A percentile compares a stretch with the other conserved stretches of the same genome.
phyloP scores from a whole-genome alignment of 371 early-diverging fungal species.

The Syncephalastrum contaminatum region DNA sequence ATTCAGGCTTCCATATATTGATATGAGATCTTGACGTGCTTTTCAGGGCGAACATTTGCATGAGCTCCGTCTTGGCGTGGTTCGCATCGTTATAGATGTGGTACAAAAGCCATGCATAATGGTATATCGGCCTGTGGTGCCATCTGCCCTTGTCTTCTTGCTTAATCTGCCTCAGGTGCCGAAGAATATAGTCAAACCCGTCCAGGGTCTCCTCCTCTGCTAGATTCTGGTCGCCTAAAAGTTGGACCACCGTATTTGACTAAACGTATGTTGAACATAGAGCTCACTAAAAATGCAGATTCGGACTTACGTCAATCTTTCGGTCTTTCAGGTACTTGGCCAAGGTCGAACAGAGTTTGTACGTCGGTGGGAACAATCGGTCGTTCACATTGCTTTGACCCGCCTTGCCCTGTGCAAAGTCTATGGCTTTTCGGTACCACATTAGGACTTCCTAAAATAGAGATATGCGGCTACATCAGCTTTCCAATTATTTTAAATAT shows the following conservation, averaged over 20 bases:
- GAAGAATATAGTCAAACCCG: constrained; percentile 46
- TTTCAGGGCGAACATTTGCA: constrained; percentile 58
- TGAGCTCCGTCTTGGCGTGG: constrained; percentile 57
- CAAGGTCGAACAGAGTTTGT: constrained; percentile 56
- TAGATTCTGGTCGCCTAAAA: not conserved
- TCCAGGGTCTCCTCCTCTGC: constrained; percentile 6
- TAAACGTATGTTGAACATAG: not conserved
- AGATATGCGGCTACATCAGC: not conserved
- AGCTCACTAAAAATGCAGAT: not conserved
- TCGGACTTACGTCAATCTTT: constrained; percentile 38
- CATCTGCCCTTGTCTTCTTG: constrained; percentile 57
- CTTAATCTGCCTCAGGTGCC: constrained; percentile 48
- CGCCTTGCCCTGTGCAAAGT: constrained; percentile 33
- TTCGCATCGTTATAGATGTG: constrained; percentile 52
- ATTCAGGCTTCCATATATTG: constrained; percentile 72
- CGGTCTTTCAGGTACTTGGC: constrained; percentile 49
- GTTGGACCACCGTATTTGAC: not conserved
- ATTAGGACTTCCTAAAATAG: constrained; percentile 36
- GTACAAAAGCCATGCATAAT: constrained; percentile 67
- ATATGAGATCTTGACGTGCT: constrained; percentile 50
- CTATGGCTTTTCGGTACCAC: constrained; percentile 44
- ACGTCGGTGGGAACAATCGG: constrained; percentile 56
- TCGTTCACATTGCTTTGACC: constrained; percentile 54
- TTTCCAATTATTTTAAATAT: not conserved
- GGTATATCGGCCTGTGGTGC: constrained; percentile 68